Base-by-base conservation (phyloP, 305 asterid species). In the Coffea humblotiana region DNA sequence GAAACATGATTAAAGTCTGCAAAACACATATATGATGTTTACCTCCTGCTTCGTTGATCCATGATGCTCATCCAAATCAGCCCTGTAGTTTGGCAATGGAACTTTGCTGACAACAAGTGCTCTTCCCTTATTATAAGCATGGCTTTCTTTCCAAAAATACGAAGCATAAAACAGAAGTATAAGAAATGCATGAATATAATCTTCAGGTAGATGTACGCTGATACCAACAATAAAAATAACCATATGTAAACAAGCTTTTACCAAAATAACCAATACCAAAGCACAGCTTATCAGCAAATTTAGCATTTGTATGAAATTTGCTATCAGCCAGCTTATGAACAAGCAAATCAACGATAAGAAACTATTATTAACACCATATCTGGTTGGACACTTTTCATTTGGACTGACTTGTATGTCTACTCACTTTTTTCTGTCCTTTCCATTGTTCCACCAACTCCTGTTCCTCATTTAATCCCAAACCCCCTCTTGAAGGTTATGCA, bases 61-160 rank as follows among this genome's bases (percentile, higher is more conserved):
- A 81, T 95, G 98, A 74, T 77, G 90, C 84, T 93, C 99, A 71
- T 95, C 99, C 74, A 95, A 97, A 90, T 95, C 99, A 51, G 98
- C 98, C 84, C 98, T 95, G 85, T 95, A 95, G 88, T 93, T 80
- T 54, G 99, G 99, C 88, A 95, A 83, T 40, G 97, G 96, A 81
- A 88, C 91, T 89, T 95, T 92, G 90, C 99, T 95, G 87, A 87
- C 96, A 81, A 90, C 99, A 79, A 95, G 98, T 82, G 91, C 92
- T 88, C 87, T 94, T 81, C 99, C 99, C 85, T 91, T 94, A 84
- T 92, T 87, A 82, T 96, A 96, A 45, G 91, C 96, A 89, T 92
- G 97, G 86, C 99, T 95, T 92, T 81, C 94, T 91, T 95, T 87
- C 94, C 91, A 90, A 83, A 92, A 91, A 85, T 71, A 85, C 82